Evolutionary conservation across 2,329 filamentous ascomycete genomes (phyloP), one percentile per base, ranked within the genome.

Genomic region (Trichoderma sp.): DNA sequence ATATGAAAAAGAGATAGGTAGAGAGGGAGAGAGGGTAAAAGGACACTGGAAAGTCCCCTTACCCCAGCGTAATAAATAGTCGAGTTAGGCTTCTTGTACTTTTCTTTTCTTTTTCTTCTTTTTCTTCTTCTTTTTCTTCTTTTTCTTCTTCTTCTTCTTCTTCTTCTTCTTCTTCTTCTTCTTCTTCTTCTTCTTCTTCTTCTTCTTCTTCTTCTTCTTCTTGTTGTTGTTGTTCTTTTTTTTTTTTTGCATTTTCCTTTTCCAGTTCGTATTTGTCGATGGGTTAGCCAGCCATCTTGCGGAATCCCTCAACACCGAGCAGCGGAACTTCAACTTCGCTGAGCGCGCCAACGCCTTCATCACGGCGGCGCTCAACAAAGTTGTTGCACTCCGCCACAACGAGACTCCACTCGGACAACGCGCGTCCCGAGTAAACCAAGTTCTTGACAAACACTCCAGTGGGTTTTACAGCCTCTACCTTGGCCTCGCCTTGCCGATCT

Each of bases 321-420:
- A 76, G 72, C 1, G 80, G 81, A 3, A 83, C 80, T 77, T 94
- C 92, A 50, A 94, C 88, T 52, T 89, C 87, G 71, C 81, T 83
- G 69, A 92, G 85, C 0, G 82, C 81, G 2, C 86, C 83, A 10
- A 93, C 86, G 53, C 92, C 92, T 75, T 95, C 92, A 56, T 88
- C 87, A 61, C 89, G 88, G 65, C 92, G 85, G 54, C 92, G 84
- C 68, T 94, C 91, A 35, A 93, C 87, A 77, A 94, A 95, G 74
- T 88, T 92, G 78, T 94, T 92, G 80, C 89, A 92, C 76, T 95
- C 92, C 67, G 87, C 86, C 17, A 93, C 87, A 22, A 94, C 86
- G 19, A 92, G 81, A 22, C 84, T 83, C 92, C 92, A 95, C 77
- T 95, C 92, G 0, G 91, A 91, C 53, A 95, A 82, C 0, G 92